These are phyloP conservation scores for Fusarium austroafricanum DNA, from an alignment of 2,329 filamentous ascomycete species.

Conservation along the genomic window DNA sequence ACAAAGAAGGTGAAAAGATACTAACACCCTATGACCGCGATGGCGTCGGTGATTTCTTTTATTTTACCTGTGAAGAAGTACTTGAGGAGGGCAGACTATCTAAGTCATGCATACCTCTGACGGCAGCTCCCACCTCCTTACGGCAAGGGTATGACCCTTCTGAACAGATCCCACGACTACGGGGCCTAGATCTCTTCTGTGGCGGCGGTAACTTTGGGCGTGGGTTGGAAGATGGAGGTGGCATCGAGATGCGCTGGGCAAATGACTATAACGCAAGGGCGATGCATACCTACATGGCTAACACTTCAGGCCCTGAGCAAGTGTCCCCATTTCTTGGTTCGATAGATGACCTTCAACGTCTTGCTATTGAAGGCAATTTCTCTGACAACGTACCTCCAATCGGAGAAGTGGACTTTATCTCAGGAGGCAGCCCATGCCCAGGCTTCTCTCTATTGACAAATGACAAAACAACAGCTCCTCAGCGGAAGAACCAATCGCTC, in stretches of 20 bases:
- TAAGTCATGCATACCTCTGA: conserved; percentile 51
- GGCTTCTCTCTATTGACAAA: conserved; percentile 76
- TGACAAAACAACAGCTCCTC: conserved; percentile 64
- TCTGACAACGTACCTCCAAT: conserved; percentile 63
- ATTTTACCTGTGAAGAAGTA: conserved; percentile 60
- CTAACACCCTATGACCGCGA: conserved; percentile 72
- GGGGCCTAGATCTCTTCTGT: conserved; percentile 79
- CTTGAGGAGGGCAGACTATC: not conserved
- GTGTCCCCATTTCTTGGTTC: conserved; percentile 74
- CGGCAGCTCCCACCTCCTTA: conserved; percentile 52
- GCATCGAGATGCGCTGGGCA: conserved; percentile 72
- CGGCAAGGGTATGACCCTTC: conserved; percentile 67
- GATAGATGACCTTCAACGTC: conserved; percentile 73
- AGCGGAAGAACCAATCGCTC: conserved; percentile 78
- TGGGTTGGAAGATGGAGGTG: conserved; percentile 78
- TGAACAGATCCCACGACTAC: conserved; percentile 55
- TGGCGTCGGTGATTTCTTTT: conserved; percentile 76
- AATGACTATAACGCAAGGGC: conserved; percentile 74
- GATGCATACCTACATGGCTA: conserved; percentile 80
- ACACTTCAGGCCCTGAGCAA: conserved; percentile 56
- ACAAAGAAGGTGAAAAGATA: conserved; percentile 58
- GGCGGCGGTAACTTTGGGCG: conserved; percentile 82
- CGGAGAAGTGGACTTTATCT: conserved; percentile 75
- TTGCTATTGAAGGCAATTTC: conserved; percentile 65
- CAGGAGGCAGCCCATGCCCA: conserved; percentile 80